Percentiles rank a stretch among this genome's conserved stretches.
Evolutionary conservation across 345 rosid genomes (phyloP).

Genomic region (Gossypium rotundifolium): DNA sequence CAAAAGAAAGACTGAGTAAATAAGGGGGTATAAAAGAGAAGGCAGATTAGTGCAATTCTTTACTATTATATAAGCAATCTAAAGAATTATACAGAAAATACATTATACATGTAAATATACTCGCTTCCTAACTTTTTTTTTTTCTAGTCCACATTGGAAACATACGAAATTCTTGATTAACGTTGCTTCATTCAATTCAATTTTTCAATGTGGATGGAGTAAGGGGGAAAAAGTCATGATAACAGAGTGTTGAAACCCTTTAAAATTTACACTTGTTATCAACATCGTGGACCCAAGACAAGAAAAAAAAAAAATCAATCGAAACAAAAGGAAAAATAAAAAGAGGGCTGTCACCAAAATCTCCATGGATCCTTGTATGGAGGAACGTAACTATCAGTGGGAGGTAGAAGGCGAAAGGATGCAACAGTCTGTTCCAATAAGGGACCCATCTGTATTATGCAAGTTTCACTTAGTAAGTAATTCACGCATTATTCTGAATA

Average conservation of each 20-base stretch:
- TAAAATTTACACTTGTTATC: neutral
- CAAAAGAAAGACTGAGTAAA: too few species aligned
- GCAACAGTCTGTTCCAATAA: constrained; percentile 54
- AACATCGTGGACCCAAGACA: neutral
- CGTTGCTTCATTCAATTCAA: neutral
- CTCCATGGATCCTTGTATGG: constrained; percentile 98
- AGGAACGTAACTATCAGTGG: constrained; percentile 74
- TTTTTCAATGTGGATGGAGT: neutral
- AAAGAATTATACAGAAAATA: neutral
- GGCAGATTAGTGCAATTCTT: neutral
- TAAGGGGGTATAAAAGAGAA: neutral
- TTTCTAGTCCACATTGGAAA: neutral
- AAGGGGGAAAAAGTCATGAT: neutral
- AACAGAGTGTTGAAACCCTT: neutral
- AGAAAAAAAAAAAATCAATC: neutral
- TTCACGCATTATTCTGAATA: neutral
- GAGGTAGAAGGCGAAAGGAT: constrained; percentile 77
- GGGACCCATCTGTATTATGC: constrained; percentile 72
- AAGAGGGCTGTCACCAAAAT: constrained; percentile 59
- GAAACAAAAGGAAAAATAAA: neutral
- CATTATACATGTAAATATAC: neutral
- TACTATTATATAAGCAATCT: neutral
- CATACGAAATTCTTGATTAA: neutral
- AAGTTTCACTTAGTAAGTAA: constrained; percentile 7
- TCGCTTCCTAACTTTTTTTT: neutral